Conservation (phyloP, 2,329 filamentous ascomycete genomes). For the Xylariaceae sp. region DNA sequence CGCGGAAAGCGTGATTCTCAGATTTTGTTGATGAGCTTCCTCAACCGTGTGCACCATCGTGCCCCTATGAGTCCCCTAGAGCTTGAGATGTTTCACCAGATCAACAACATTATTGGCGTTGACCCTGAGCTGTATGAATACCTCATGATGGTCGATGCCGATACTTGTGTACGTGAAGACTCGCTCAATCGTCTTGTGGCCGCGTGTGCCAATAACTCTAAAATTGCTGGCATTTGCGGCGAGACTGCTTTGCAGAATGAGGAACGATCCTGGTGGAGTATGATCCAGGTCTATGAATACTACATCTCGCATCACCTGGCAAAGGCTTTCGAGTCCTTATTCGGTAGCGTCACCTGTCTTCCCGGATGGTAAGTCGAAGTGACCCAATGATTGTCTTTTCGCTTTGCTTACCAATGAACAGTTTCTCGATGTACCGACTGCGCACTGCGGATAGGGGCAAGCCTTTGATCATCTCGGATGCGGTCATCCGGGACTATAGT, state of each 20-base stretch:
- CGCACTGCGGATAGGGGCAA: constrained; percentile 91
- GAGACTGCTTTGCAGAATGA: constrained; percentile 96
- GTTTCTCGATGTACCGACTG: constrained; percentile 98
- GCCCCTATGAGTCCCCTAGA: constrained; percentile 93
- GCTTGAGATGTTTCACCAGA: constrained; percentile 97
- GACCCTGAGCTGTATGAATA: constrained; percentile 98
- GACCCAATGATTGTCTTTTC: neutral
- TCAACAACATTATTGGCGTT: constrained; percentile 98
- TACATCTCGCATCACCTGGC: constrained; percentile 97
- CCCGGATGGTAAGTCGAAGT: constrained; percentile 83
- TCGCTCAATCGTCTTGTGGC: constrained; percentile 89
- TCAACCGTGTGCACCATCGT: constrained; percentile 95
- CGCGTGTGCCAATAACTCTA: constrained; percentile 86
- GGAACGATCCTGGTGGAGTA: constrained; percentile 94
- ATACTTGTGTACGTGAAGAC: constrained; percentile 90
- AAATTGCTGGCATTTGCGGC: constrained; percentile 95
- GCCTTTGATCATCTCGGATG: constrained; percentile 88
- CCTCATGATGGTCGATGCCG: constrained; percentile 93
- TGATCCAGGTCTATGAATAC: constrained; percentile 99
- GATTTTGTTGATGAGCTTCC: constrained; percentile 91
- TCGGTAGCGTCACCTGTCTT: constrained; percentile 97
- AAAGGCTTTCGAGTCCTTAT: constrained; percentile 96
- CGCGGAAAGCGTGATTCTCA: constrained; percentile 98
- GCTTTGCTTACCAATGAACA: constrained; percentile 31
- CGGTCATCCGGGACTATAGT: constrained; percentile 81